Evolutionary conservation across 169 alveolate genomes (phyloP), one percentile per base, ranked within the genome.

Genomic region (Ichthyophthirius multifiliis): DNA sequence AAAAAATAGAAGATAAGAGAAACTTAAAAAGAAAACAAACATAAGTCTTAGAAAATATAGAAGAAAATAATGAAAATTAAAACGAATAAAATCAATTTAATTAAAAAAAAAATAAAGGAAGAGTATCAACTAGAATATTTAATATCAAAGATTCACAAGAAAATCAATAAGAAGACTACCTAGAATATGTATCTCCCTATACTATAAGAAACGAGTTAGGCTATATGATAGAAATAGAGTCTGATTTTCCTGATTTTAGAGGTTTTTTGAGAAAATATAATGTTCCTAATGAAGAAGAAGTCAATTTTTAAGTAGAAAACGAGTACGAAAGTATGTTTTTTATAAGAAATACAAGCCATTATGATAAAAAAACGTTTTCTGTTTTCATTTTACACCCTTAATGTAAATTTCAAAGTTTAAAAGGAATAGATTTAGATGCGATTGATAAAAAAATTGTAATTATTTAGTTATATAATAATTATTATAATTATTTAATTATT

Each of bases 121-220:
- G 18, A 27, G 18, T 23, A 15, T 20, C 34, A n/a, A n/a, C n/a
- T n/a, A n/a, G n/a, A n/a, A n/a, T n/a, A n/a, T n/a, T n/a, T n/a
- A n/a, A n/a, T n/a, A n/a, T n/a, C n/a, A n/a, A n/a, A n/a, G n/a
- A n/a, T n/a, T n/a, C n/a, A n/a, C n/a, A n/a, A 15, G 71, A 55
- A n/a, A 37, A 30, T 15, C 32, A 34, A 32, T 32, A 65, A 37
- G 45, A 34, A n/a, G 77, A 67, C 10, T 35, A 47, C 7, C 39
- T 67, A 35, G 77, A 67, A 39, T 67, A 67, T 20, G 77, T 67
- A 1, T 67, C 77, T 39, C 77, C 77, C 13, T 67, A 67, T 37
- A 67, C 77, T 7, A 67, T 67, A 0, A 13, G 46, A 18, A 67
- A 67, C 23, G 77, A 67, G 12, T 67, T 67, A 39, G 77, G 77